A percentile compares a stretch with the other conserved stretches of the same genome.
Conservation (phyloP, 2,329 filamentous ascomycete genomes). For the Calycina herbarum region DNA sequence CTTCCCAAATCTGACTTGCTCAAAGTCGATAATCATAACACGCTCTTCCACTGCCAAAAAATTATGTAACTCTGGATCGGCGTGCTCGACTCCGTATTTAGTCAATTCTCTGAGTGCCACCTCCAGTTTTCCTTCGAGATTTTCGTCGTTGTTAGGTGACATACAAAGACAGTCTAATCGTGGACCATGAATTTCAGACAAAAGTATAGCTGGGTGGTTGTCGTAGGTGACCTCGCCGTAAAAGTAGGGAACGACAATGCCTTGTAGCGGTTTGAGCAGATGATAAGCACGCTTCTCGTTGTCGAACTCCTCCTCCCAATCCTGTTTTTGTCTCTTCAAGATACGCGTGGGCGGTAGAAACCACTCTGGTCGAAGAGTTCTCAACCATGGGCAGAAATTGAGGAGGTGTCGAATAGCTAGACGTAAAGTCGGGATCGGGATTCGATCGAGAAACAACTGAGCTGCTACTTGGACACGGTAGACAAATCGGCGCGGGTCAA, state of each 20-base stretch:
- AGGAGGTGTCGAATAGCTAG: neutral
- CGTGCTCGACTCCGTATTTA: neutral
- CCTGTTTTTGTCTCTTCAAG: neutral
- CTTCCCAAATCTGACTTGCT: neutral
- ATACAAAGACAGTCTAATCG: neutral
- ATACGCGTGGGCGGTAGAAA: neutral
- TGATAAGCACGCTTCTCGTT: neutral
- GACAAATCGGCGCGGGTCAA: neutral
- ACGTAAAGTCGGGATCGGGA: neutral
- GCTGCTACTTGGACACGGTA: neutral
- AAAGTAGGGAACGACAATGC: neutral
- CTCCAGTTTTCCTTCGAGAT: neutral
- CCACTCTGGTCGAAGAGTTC: neutral
- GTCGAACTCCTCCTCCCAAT: neutral
- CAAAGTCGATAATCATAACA: slow-evolving; percentile 1
- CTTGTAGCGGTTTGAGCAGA: neutral
- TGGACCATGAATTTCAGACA: neutral
- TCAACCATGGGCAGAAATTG: neutral
- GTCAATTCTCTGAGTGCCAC: neutral
- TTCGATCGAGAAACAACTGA: neutral
- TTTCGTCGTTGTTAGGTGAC: neutral
- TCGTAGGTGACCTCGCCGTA: neutral
- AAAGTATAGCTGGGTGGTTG: neutral
- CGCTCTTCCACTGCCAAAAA: neutral
- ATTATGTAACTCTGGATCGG: neutral